Evolutionary conservation across 495 filamentous ascomycete genomes (phyloP).

Genomic region (Thozetella sp.): DNA sequence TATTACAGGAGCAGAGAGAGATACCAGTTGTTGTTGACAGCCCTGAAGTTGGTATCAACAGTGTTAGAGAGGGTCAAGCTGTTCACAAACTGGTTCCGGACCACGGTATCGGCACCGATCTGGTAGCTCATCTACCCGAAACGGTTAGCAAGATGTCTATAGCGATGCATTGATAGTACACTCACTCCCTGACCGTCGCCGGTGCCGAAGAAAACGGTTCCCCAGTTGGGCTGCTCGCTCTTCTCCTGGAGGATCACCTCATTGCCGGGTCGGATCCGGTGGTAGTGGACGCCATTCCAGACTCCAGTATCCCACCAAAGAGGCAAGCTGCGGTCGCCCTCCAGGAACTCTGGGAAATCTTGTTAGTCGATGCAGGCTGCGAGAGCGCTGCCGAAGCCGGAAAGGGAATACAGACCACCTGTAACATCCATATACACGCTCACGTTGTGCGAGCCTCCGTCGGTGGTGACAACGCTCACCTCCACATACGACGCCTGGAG

Average conservation of each 20-base stretch:
- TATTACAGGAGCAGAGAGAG: neutral
- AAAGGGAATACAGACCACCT: slow-evolving; percentile 65
- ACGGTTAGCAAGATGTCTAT: no score
- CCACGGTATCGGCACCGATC: slow-evolving; percentile 63
- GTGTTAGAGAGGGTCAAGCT: slow-evolving; percentile 23
- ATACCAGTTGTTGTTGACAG: slow-evolving; percentile 70
- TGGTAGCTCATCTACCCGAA: slow-evolving; percentile 60
- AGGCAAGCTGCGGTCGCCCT: slow-evolving; percentile 41
- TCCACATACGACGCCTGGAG: slow-evolving; percentile 86
- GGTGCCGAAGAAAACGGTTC: slow-evolving; percentile 45
- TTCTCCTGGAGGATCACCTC: slow-evolving; percentile 44
- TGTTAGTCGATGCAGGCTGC: slow-evolving; percentile 45
- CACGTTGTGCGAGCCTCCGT: slow-evolving; percentile 64
- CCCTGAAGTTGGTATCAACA: slow-evolving; percentile 7
- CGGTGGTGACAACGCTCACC: slow-evolving; percentile 57
- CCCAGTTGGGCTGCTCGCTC: slow-evolving; percentile 77
- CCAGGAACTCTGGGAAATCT: slow-evolving; percentile 40
- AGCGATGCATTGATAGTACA: no score
- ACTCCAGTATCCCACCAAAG: neutral
- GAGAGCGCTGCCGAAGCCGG: slow-evolving; percentile 46
- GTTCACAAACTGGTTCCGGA: slow-evolving; percentile 68
- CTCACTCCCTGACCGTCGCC: slow-evolving; percentile 3
- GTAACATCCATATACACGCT: slow-evolving; percentile 87
- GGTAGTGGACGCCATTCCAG: slow-evolving; percentile 1
- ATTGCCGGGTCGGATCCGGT: neutral